Base-by-base conservation (phyloP, 106 monocot species). In the Acanthochlamys bracteata region DNA sequence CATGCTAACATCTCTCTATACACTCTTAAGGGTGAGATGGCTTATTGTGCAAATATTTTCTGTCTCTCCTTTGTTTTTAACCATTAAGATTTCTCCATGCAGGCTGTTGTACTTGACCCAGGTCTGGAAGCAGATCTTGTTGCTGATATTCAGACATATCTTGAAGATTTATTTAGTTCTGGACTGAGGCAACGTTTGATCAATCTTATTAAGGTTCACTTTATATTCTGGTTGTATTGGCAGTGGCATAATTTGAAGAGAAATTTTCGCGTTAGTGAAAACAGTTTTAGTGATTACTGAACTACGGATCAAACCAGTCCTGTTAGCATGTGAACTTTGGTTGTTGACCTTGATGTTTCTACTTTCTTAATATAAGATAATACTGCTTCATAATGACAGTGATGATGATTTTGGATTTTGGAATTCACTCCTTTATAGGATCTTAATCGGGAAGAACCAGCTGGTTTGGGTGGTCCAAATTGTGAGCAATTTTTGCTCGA, bases 81-180 rank as follows among this genome's bases (percentile, higher is more conserved):
- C 33, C 23, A 66, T 4, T 42, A 8, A 26, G 65, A 59, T 9
- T 66, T 12, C 24, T n/a, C 9, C n/a, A 27, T 74, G 46, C 72
- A 96, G 95, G 79, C 95, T 69, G 80, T 88, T 69, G 80, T 87
- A 26, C 87, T 96, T 39, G 90, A 96, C 62, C 82, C 87, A 59
- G 84, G 87, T 4, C 69, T 88, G 11, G 95, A 90, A 69, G 73
- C 69, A 39, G 90, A 91, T 80, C 73, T 88, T 63, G 65, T 91
- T 24, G 57, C 71, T 59, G 95, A 88, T 10, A 82, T 90, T 67
- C 95, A 90, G 23, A 82, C 69, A 25, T 66, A 85, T 57, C 63
- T 90, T 11, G 82, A 87, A 66, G 88, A 80, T 70, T 64, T 87
- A 24, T 82, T 96, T 57, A 78, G 66, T 52, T 76, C 75, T 63